These are phyloP conservation scores for Hirsutella thompsonii DNA, from an alignment of 2,329 filamentous ascomycete genomes.

Conservation along the genomic window DNA sequence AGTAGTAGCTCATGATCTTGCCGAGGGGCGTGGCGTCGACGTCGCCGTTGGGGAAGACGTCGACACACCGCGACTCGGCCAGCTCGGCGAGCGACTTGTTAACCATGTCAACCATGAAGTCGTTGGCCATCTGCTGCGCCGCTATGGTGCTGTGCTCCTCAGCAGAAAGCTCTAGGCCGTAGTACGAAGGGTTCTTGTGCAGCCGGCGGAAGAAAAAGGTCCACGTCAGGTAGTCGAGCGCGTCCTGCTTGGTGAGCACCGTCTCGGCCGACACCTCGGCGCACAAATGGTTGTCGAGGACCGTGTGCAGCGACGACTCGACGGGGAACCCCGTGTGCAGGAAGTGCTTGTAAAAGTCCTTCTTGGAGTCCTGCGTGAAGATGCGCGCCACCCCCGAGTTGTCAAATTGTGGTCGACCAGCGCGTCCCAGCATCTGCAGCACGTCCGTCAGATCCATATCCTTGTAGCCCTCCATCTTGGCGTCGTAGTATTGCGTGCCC, in stretches of 20 bases:
- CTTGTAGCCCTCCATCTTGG: conserved; percentile 93
- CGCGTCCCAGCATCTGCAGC: conserved; percentile 95
- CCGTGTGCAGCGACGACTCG: conserved; percentile 90
- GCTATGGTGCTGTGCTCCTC: conserved; percentile 82
- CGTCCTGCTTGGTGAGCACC: conserved; percentile 88
- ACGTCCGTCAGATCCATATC: conserved; percentile 99
- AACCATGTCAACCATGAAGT: conserved; percentile 90
- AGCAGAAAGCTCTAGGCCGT: conserved; percentile 83
- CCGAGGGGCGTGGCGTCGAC: conserved; percentile 83
- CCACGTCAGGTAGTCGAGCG: conserved; percentile 95
- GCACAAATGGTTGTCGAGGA: conserved; percentile 90
- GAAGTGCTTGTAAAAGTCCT: conserved; percentile 99
- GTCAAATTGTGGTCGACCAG: conserved; percentile 92
- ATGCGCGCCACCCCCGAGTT: conserved; percentile 91
- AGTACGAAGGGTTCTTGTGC: conserved; percentile 98
- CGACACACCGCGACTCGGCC: conserved; percentile 71
- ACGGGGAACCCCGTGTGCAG: conserved; percentile 96
- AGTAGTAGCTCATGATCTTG: conserved; percentile 99
- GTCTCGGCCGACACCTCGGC: conserved; percentile 92
- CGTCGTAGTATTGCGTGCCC: conserved; percentile 95
- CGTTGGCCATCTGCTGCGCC: conserved; percentile 79
- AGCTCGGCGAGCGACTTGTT: conserved; percentile 75
- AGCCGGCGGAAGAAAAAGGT: conserved; percentile 97
- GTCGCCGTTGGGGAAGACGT: conserved; percentile 73
- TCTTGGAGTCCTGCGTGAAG: conserved; percentile 94